Evolutionary conservation across 2,329 filamentous ascomycete genomes (phyloP).

Genomic region (Fusarium solani-melongenae): DNA sequence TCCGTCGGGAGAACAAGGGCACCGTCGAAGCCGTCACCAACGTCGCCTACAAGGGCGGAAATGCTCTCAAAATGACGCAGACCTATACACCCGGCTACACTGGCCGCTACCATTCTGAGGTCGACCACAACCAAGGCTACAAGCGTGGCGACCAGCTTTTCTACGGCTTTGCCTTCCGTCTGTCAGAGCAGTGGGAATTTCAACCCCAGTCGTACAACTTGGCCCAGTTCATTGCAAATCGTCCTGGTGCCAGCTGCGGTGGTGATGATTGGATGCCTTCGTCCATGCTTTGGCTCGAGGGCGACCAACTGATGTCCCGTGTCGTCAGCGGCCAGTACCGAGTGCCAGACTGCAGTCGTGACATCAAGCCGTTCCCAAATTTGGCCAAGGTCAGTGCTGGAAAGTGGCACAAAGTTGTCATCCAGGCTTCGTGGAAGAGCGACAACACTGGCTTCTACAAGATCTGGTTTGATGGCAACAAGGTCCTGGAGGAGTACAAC

Average conservation of each 20-base stretch:
- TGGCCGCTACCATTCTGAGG: slow-evolving; percentile 62
- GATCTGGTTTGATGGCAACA: slow-evolving; percentile 59
- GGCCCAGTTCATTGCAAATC: slow-evolving; percentile 63
- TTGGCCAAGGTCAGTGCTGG: slow-evolving; percentile 55
- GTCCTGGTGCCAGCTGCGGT: slow-evolving; percentile 53
- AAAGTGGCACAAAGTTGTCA: slow-evolving; percentile 58
- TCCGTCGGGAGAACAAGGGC: slow-evolving; percentile 55
- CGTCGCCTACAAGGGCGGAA: slow-evolving; percentile 50
- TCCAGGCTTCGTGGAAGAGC: slow-evolving; percentile 58
- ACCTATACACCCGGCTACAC: slow-evolving; percentile 54
- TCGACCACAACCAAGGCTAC: slow-evolving; percentile 56
- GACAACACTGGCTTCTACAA: slow-evolving; percentile 57
- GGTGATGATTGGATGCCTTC: slow-evolving; percentile 60
- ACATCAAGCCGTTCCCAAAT: slow-evolving; percentile 36
- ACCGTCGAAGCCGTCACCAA: slow-evolving; percentile 56
- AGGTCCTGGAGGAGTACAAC: slow-evolving; percentile 54
- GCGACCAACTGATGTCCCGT: slow-evolving; percentile 55
- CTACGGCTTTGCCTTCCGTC: slow-evolving; percentile 64
- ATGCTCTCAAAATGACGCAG: slow-evolving; percentile 59
- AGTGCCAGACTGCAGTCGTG: slow-evolving; percentile 40
- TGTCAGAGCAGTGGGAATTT: slow-evolving; percentile 59
- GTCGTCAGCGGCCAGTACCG: slow-evolving; percentile 46
- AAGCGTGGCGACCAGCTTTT: slow-evolving; percentile 56
- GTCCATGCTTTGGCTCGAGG: slow-evolving; percentile 59
- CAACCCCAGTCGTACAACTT: slow-evolving; percentile 58